Base-by-base conservation (phyloP, 352 stramenopile genomes). In the Elongisporangium senticosum region DNA sequence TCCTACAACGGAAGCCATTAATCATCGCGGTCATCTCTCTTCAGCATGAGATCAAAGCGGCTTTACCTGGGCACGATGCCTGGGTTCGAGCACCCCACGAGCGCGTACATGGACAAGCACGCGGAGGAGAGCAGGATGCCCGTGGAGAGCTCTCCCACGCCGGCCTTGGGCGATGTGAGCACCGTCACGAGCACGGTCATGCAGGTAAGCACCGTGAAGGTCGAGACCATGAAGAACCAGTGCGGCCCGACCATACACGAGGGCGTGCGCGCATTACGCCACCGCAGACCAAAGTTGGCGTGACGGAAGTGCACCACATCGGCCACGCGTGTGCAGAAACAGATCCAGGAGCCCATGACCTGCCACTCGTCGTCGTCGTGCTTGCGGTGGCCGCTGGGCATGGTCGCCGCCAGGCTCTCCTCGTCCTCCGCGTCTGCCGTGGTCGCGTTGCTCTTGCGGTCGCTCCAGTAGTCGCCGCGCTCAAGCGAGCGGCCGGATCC, bases 171-270 rank as follows among this genome's bases (percentile, higher is more conserved):
- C 7, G 73, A 55, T 17, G 81, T 94, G 52, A 83, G 49, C 19
- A 73, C 55, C 23, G 76, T 86, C 19, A 94, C 77, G 24, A 68
- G 39, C 10, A 71, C 40, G 14, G 79, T 71, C 17, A 84, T 57
- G 19, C 73, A 56, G 21, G 67, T 65, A 10, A 90, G 78, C 13
- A 83, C 68, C 1, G 64, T 74, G 63, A 82, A 91, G 50, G 82
- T 90, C 20, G 64, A 58, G 20, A 71, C 49, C 73, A 94, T 87
- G 58, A 92, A 64, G 63, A 81, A 83, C 82, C 84, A 91, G 64
- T 93, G 84, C 33, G 84, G 84, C 19, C 84, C 84, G 22, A 93
- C 68, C 47, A 89, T 69, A 53, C 83, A 92, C 43, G 63, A 55
- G 11, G 80, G 77, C n/a, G 65, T 53, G 13, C 55, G 24, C 53